Base-by-base conservation (phyloP, 169 alveolate species). In the Cryptosporidium meleagridis region DNA sequence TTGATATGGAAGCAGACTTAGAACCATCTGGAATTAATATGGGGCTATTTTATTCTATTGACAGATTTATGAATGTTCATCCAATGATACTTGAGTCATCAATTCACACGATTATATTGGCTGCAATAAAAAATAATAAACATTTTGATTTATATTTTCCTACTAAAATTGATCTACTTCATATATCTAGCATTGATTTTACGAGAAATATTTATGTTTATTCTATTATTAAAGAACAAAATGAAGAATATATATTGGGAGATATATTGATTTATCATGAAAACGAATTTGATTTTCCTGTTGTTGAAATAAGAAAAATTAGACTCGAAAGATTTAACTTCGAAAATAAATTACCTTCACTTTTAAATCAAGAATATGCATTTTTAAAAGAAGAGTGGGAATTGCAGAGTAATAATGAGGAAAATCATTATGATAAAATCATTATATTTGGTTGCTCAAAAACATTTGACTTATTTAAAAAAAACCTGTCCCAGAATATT, bases 21-120 rank as follows among this genome's bases (percentile, higher is more conserved):
- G 87, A 80, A 41, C 87, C 87, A 41, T 80, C 87, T n/a, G 87
- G 87, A 39, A 48, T 41, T n/a, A 65, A 80, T 29, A 59, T 62
- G 61, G 87, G 80, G 33, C 6, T 80, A 14, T 80, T 80, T 29
- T 62, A 80, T 80, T 37, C 80, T 23, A 59, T 80, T 61, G 87
- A 80, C 37, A 59, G 87, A 62, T 80, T 58, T 80, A 80, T 80
- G 87, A 80, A 33, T n/a, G 18, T 80, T 29, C 87, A 80, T 80
- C 87, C 87, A 37, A 80, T 41, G 51, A 62, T 80, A 29, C 55
- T 80, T 59, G 87, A 80, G 18, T 37, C 87, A 23, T 59, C 62
- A 39, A 33, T 80, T 41, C 87, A 80, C 41, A 26, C 67, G 23
- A 45, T 80, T 35, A 45, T 80, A 6, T 65, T 80, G 21, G 61